A percentile compares a stretch with the other conserved stretches of the same genome.
phyloP scores from a whole-genome alignment of 23 red algal species.

The Pyropia haitanensis region DNA sequence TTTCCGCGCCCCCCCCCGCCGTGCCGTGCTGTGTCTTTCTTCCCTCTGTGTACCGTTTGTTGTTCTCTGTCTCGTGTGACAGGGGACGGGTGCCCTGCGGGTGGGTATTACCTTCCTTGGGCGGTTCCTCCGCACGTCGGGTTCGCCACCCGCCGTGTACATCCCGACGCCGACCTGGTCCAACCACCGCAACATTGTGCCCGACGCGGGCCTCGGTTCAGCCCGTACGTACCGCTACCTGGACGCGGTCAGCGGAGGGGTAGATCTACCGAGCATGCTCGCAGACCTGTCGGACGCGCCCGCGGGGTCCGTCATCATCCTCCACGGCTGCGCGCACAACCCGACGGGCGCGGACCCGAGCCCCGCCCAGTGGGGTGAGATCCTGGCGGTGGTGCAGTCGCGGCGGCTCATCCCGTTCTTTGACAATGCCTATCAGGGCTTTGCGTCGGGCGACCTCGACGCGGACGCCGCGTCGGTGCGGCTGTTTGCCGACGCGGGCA shows the following conservation, averaged over 20 bases:
- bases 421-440: constrained; percentile 96
- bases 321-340: constrained; percentile 99
- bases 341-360: constrained; percentile 90
- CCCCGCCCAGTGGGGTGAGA: constrained; percentile 34
- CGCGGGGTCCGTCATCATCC: constrained; percentile 60
- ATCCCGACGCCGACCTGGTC: constrained; percentile 83
- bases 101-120: constrained; percentile 63
- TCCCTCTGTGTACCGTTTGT: too few relatives aligned
- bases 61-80: neutral
- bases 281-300: constrained; percentile 56
- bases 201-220: constrained; percentile 32
- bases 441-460: constrained; percentile 75
- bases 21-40: neutral
- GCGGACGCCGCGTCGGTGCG: constrained; percentile 51
- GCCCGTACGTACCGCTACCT: constrained; percentile 68
- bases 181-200: constrained; percentile 79
- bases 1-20: neutral
- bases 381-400: constrained; percentile 36
- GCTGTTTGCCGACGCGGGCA: constrained; percentile 59
- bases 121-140: constrained; percentile 20
- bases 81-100: constrained; percentile 76
- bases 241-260: constrained; percentile 40
- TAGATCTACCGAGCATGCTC: constrained; percentile 61
- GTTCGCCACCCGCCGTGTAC: constrained; percentile 23
- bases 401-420: constrained; percentile 70